Evolutionary conservation across 2,329 filamentous ascomycete species (phyloP), one percentile per base, ranked within the genome.

Genomic region (Fusarium sp.): DNA sequence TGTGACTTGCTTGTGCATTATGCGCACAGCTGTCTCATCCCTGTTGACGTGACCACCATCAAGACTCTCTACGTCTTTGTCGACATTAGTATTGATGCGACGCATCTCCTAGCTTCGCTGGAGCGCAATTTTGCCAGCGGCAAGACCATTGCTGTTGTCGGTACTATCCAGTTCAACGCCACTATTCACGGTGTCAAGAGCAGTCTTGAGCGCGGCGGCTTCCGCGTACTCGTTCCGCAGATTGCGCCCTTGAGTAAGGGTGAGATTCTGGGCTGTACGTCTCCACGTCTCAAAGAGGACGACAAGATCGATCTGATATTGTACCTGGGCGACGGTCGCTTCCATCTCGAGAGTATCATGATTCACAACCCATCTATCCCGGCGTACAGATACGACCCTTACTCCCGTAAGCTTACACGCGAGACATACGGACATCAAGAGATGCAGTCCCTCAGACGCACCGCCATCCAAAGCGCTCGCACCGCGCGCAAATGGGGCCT

Each of bases 51-150:
- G 15, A 99, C 96, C 59, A 93, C 94, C 80, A 98, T 99, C 76
- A 96, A 97, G 79, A 98, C 95, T 1, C 86, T 99, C 1, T 99
- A 99, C 80, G 94, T 99, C 71, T 99, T 99, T 78, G 96, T 99
- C 57, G 94, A 97, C 79, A 99, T 99, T 76, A 93, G 91, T 80
- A 98, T 99, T 78, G 96, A 99, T 80, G 93, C 93, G 0, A 84
- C 89, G 14, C 96, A 99, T 79, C 87, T 99, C 17, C 82, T 98
- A 51, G 92, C 92, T 10, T 96, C 94, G 0, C 85, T 99, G 46
- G 92, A 94, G 76, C 90, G 94, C 65, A 99, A 98, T 77, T 97
- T 98, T 78, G 85, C 90, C 3, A 82, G 91, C 0, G 92, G 93
- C 3, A 97, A 96, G 81, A 95, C 91, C 1, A 90, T 99, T 60